Evolutionary conservation across 2,329 filamentous ascomycete genomes (phyloP), one percentile per base, ranked within the genome.

Genomic region (Talaromyces rugulosus): DNA sequence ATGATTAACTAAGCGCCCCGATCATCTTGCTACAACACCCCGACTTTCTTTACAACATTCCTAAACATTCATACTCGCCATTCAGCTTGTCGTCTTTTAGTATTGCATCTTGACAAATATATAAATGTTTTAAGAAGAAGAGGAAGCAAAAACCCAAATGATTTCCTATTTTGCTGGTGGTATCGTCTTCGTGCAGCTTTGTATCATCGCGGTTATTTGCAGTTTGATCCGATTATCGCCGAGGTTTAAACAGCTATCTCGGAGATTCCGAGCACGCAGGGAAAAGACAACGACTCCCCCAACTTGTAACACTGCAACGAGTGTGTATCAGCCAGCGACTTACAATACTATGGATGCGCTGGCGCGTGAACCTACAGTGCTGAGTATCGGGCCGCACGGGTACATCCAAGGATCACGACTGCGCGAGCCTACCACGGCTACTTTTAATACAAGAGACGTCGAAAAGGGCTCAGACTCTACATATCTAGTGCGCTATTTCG

Each of bases 361-460:
- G 9, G 12, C 28, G 11, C 66, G 60, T 47, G 63, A 66, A 12
- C 67, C 71, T 8, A 64, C 67, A 56, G 7, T 68, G 11, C 67
- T 69, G 50, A 66, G 67, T 42, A 70, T 76, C 47, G 67, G 66
- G 28, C 64, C 77, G 23, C 76, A 80, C 14, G 83, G 83, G 55
- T 78, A 77, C 62, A 73, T 85, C 30, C 75, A 82, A 71, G 83
- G 83, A 27, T 67, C 78, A 3, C 82, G 80, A 0, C 73, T 84
- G 58, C 69, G 40, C 16, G 53, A 54, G 64, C 68, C 11, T 11
- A 16, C 50, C 18, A 68, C 11, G 42, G 30, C 44, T 31, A 33
- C 30, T 27, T 12, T 3, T 12, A 1, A 3, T 8, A 27, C 34
- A n/a, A 8, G n/a, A 11, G 50, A 52, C 28, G 12, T 31, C 31